These are phyloP conservation scores for Camelina hispida DNA, from an alignment of 345 rosid genomes.

Conservation along the genomic window DNA sequence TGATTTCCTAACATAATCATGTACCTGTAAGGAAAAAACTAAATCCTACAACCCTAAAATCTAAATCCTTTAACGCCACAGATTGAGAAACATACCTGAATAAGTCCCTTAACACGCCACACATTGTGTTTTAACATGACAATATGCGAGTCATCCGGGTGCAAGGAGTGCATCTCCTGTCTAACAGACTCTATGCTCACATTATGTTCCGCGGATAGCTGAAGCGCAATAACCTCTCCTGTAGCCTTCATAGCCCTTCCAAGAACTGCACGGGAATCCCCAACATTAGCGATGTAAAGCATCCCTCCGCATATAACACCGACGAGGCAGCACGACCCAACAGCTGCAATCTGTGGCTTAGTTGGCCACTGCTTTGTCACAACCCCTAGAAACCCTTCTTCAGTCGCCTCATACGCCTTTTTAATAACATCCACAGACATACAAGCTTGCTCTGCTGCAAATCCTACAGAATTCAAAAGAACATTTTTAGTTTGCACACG, in stretches of 20 bases:
- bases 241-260: conserved; percentile 87
- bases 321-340: conserved; percentile 92
- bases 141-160: conserved; percentile 85
- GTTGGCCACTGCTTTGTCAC: conserved; percentile 94
- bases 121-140: conserved; percentile 91
- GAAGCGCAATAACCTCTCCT: conserved; percentile 85
- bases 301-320: conserved; percentile 79
- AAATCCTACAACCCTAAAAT: background rate
- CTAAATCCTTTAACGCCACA: background rate
- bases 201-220: conserved; percentile 93
- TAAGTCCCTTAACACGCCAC: conserved; percentile 97
- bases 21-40: background rate
- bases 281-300: conserved; percentile 87
- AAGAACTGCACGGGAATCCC: conserved; percentile 95
- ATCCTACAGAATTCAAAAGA: conserved; percentile 62
- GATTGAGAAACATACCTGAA: conserved; percentile 64
- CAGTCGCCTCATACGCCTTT: conserved; percentile 93
- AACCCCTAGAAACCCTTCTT: conserved; percentile 84
- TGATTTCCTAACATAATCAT: conserved; percentile 19
- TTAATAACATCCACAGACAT: conserved; percentile 81
- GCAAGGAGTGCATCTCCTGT: conserved; percentile 84
- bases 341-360: conserved; percentile 97
- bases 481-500: conserved; percentile 49
- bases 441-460: conserved; percentile 73
- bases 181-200: conserved; percentile 88